These are phyloP conservation scores for Neurospora tetrasperma DNA, from an alignment of 495 filamentous ascomycete species.

Conservation along the genomic window DNA sequence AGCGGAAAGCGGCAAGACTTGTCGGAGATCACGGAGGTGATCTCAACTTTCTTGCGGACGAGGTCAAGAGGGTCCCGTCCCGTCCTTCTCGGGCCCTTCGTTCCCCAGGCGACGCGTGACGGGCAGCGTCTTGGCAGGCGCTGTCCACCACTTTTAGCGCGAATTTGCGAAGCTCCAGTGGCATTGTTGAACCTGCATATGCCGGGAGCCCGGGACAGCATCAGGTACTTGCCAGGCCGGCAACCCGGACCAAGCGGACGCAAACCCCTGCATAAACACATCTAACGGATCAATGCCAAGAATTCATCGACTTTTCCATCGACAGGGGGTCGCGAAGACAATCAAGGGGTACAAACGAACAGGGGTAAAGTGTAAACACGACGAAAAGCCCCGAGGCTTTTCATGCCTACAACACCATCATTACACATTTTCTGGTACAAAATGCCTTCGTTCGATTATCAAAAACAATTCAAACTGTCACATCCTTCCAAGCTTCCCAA, in stretches of 20 bases:
- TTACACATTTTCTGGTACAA: neutral
- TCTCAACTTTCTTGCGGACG: neutral
- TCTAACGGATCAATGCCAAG: neutral
- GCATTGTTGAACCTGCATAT: neutral
- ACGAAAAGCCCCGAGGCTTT: neutral
- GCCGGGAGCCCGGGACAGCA: neutral
- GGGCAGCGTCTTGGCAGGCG: neutral
- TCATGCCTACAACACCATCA: neutral
- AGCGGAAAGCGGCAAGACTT: neutral
- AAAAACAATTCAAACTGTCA: neutral
- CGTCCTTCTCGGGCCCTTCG: neutral
- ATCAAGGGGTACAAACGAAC: neutral
- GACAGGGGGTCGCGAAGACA: neutral
- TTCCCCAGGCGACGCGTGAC: neutral
- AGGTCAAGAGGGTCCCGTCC: neutral
- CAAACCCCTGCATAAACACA: neutral
- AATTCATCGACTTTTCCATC: neutral
- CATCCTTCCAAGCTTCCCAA: neutral
- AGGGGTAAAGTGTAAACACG: neutral
- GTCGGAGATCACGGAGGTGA: neutral
- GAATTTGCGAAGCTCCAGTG: neutral
- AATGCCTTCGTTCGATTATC: neutral
- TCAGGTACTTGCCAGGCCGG: neutral
- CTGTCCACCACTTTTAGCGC: neutral
- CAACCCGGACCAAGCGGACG: neutral